Conservation (phyloP, 768 basidiomycete genomes). For the Boletus sp. region DNA sequence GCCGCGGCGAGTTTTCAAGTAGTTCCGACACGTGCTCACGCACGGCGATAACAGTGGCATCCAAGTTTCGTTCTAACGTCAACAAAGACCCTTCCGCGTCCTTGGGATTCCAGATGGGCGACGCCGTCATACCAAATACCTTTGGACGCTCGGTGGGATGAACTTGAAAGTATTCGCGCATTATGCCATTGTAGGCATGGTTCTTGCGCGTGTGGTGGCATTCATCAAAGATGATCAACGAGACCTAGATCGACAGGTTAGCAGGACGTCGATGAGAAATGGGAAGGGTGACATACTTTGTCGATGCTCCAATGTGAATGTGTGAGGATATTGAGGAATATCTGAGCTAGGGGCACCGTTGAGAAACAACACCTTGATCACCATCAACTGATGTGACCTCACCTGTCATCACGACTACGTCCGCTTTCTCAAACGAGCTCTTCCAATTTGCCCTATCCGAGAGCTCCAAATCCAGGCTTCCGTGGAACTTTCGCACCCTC, state of each 20-base stretch:
- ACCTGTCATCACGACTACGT: slow-evolving; percentile 89
- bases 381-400: slow-evolving; percentile 14
- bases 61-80: slow-evolving; percentile 65
- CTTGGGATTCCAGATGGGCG: slow-evolving; percentile 80
- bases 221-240: slow-evolving; percentile 56
- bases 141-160: slow-evolving; percentile 56
- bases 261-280: background rate
- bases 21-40: slow-evolving; percentile 69
- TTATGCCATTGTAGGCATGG: slow-evolving; percentile 57
- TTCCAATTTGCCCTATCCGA: slow-evolving; percentile 67
- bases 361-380: background rate
- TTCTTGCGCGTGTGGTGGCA: slow-evolving; percentile 58
- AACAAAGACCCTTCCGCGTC: slow-evolving; percentile 62
- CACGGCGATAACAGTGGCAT: slow-evolving; percentile 75
- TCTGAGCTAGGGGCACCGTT: slow-evolving; percentile 54
- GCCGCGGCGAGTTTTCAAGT: slow-evolving; percentile 56
- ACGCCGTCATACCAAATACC: slow-evolving; percentile 93
- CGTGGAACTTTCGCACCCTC: slow-evolving; percentile 66
- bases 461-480: slow-evolving; percentile 68
- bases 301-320: slow-evolving; percentile 81
- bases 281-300: slow-evolving; percentile 38
- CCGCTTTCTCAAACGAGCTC: slow-evolving; percentile 56
- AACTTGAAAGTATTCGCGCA: slow-evolving; percentile 54
- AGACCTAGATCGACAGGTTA: slow-evolving; percentile 39
- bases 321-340: slow-evolving; percentile 75